Evolutionary conservation across 805 yeast species (phyloP), one percentile per base, ranked within the genome.

Genomic region (Saccharomycopsis oosterbeekiorum): DNA sequence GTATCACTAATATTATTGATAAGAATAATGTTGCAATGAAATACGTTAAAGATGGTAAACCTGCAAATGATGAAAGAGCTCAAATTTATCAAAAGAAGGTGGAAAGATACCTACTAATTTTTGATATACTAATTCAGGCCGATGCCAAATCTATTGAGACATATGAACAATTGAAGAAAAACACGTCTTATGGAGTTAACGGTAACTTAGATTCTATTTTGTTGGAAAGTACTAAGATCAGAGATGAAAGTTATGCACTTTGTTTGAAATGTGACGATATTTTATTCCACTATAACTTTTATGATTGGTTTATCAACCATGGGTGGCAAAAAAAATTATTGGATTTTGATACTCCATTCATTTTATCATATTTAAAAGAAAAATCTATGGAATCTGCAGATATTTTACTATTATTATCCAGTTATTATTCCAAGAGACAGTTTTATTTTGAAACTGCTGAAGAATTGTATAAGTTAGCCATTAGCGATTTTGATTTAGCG

Each of bases 201-300:
- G 59, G 59, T 14, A 57, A 55, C 21, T 39, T 42, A 15, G 69
- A 75, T 66, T 66, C 73, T 14, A 75, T 78, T 24, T 78, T 79
- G 47, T 85, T 83, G 59, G 60, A 65, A 34, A 57, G 59, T 24
- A 75, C 80, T 19, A 82, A 82, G 63, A 72, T 86, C 29, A 80
- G 96, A 66, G 89, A 88, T 67, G 78, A 82, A 51, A 83, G 94
- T 39, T 92, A 92, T 70, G 80, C 81, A 9, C 79, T 86, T 17
- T 89, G 94, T 60, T 84, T 91, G 68, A 80, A 81, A 17, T 85
- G 85, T 59, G 78, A 81, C 55, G 98, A 94, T 70, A 88, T 86
- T 68, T 71, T 84, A n/a, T 94, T 94, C 79, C 99, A 94, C 66
- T 90, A 85, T 73, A 88, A 89, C 65, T 81, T 94, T 65, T 94